Evolutionary conservation across 2,329 filamentous ascomycete species (phyloP), one percentile per base, ranked within the genome.

Genomic region (Colletotrichum liriopes): DNA sequence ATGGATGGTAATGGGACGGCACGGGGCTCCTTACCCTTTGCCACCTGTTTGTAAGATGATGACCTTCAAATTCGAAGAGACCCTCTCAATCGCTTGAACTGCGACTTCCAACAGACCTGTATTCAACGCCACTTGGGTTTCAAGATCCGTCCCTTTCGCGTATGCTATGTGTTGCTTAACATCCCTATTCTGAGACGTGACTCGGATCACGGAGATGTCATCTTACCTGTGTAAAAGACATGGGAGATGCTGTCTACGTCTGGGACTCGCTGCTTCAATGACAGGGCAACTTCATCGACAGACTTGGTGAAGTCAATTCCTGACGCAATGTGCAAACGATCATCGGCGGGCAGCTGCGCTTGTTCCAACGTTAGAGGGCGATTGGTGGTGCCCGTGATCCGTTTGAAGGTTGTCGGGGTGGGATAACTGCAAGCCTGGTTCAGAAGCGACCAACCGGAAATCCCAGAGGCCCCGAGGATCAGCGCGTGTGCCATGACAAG

Each of bases 401-500:
- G 67, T 16, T 41, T 18, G 39, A 76, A 75, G 0, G 74, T 67
- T 9, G 55, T 71, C 1, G 65, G 39, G 4, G 71, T 68, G 23
- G 73, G 74, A 37, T 76, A 74, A 5, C 14, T 29, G 23, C 41
- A 45, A 14, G 64, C 49, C 18, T 75, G 67, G 65, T 76, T 76
- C n/a, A 74, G 12, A 8, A 75, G 47, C 16, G 75, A 73, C 74
- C 75, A 74, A 43, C 75, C 75, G 3, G 75, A 76, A 29, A 75
- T 76, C 7, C 75, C 74, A 4, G 65, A 73, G 54, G 74, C 75
- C 3, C 75, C 73, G n/a, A 76, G 60, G 35, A 76, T 60, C 2
- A 76, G 61, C 35, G 74, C 74, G 47, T 75, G 73, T 8, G 74
- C 65, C 74, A 75, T 74, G 23, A 20, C 5, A 6, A 14, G 1